Base-by-base conservation (phyloP, 2,329 filamentous ascomycete genomes). In the Scedosporium aurantiacum region DNA sequence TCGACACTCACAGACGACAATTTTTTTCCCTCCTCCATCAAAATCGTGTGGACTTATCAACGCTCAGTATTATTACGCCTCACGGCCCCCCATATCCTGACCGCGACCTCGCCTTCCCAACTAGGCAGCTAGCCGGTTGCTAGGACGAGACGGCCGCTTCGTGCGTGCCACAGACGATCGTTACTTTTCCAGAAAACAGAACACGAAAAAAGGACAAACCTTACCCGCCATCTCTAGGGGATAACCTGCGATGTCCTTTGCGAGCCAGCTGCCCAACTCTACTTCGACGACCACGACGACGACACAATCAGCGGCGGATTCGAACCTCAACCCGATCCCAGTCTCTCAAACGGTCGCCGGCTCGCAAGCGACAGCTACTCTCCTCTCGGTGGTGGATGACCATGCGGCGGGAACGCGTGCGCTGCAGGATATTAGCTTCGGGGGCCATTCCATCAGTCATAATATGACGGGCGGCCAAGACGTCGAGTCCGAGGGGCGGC, bases 401-500 rank as follows among this genome's bases (percentile, higher is more conserved):
- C 65, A 69, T 67, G 68, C 65, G 63, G 67, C 63, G 62, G 68
- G 65, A 62, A 66, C 68, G 63, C 63, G 66, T 58, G 62, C 64
- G 40, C 66, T 71, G 64, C 65, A 68, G 63, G 67, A 73, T 68
- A 66, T 69, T 64, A 68, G 65, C 63, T 63, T 62, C 61, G 63
- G 61, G 45, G 54, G 18, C 18, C 32, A 12, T 61, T 37, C 40
- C 27, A 63, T 62, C 63, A 60, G 66, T 62, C 66, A 69, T 67
- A 71, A 64, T 66, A 76, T 75, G 74, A 71, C 66, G 37, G 50
- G 18, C 50, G 65, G 70, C 64, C 69, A 72, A 52, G 70, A 75
- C 68, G 69, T 76, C 62, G 75, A 75, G 67, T 67, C 71, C 64
- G 76, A 78, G 66, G 74, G 70, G 62, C 74, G 76, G 58, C 75